A percentile compares a stretch with the other conserved stretches of the same genome.
These are phyloP conservation scores for Scenedesmus sp. DNA, from an alignment of 163 green algal genomes.

Conservation along the genomic window DNA sequence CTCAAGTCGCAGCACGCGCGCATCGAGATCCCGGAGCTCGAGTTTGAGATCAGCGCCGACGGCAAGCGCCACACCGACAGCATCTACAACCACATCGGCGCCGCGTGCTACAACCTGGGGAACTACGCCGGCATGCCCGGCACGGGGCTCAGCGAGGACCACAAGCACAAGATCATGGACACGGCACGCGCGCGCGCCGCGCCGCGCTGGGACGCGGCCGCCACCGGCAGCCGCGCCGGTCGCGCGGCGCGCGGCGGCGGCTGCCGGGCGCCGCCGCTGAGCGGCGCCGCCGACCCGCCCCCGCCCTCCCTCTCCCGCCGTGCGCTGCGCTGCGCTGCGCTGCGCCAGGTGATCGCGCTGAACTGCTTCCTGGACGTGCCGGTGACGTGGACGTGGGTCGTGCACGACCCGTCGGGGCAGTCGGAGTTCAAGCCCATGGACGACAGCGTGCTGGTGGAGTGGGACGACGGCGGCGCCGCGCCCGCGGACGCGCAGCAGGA, in stretches of 20 bases:
- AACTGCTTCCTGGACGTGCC: slow-evolving; percentile 66
- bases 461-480: background rate
- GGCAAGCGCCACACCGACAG: slow-evolving; percentile 74
- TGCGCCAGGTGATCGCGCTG: slow-evolving; percentile 38
- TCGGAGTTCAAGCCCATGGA: slow-evolving; percentile 45
- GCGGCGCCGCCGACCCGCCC: too few relatives aligned
- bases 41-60: slow-evolving; percentile 75
- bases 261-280: too few relatives aligned
- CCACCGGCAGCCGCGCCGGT: too few relatives aligned
- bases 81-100: slow-evolving; percentile 79
- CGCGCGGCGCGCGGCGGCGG: too few relatives aligned
- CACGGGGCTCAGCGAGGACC: slow-evolving; percentile 36
- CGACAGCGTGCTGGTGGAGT: slow-evolving; percentile 11
- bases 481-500: background rate
- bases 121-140: slow-evolving; percentile 51
- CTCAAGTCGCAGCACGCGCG: slow-evolving; percentile 60
- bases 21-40: slow-evolving; percentile 75
- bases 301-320: too few relatives aligned
- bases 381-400: slow-evolving; percentile 55
- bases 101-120: slow-evolving; percentile 66
- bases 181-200: too few relatives aligned
- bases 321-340: too few relatives aligned
- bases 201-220: too few relatives aligned
- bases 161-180: slow-evolving; percentile 52
- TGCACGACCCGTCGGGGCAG: background rate